A percentile compares a stretch with the other conserved stretches of the same genome.
These are phyloP conservation scores for Daldinia caldariorum DNA, from an alignment of 495 filamentous ascomycete species.

Conservation along the genomic window DNA sequence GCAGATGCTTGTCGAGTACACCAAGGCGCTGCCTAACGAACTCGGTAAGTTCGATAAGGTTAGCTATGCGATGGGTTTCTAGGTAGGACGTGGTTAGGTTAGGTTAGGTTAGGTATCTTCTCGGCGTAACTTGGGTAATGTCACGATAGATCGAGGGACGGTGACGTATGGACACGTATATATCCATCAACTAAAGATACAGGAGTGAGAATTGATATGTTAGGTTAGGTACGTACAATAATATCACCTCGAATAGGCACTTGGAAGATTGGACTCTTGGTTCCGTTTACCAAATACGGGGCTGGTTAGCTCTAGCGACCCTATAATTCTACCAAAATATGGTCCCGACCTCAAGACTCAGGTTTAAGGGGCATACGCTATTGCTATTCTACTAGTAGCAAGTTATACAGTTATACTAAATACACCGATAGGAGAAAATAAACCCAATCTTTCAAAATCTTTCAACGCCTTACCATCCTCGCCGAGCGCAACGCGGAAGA, in stretches of 20 bases:
- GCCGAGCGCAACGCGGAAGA: slow-evolving; percentile 5
- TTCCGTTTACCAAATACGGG: background rate
- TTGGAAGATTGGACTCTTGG: background rate
- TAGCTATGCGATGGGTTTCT: slow-evolving; percentile 52
- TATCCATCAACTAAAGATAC: background rate
- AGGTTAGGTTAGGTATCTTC: too few relatives aligned
- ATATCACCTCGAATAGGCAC: background rate
- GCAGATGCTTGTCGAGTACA: slow-evolving; percentile 40
- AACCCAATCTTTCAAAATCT: background rate
- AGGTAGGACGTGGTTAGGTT: background rate
- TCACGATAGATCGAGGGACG: background rate
- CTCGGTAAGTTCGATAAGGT: slow-evolving; percentile 55
- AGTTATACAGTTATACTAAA: background rate
- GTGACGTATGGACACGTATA: background rate
- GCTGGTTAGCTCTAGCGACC: too few relatives aligned
- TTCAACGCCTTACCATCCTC: slow-evolving; percentile 3
- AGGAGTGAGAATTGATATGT: background rate
- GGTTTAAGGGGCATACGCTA: background rate
- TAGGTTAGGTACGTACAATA: too few relatives aligned
- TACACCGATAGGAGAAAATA: background rate
- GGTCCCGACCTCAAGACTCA: background rate
- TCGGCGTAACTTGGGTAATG: background rate
- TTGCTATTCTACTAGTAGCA: background rate
- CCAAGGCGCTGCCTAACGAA: slow-evolving; percentile 32
- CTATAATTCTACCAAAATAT: too few relatives aligned